A percentile compares a stretch with the other conserved stretches of the same genome.
Evolutionary conservation across 805 yeast species (phyloP).

Genomic region (Candida tallmaniae): DNA sequence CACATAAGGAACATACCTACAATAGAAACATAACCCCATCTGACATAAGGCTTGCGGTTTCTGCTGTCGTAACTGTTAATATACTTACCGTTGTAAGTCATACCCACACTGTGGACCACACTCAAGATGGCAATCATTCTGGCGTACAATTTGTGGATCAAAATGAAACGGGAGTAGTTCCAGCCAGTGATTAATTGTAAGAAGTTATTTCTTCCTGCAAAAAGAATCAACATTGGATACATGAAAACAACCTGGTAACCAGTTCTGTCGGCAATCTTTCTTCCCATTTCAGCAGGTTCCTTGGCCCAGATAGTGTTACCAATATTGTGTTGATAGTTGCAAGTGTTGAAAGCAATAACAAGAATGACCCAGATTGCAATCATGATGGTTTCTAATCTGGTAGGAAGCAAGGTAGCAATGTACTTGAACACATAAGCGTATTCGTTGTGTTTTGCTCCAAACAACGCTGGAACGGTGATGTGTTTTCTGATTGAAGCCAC

Average conservation of each 20-base stretch:
- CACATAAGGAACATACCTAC: constrained; percentile 19
- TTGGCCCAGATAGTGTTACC: constrained; percentile 22
- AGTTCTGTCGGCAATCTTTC: constrained; percentile 51
- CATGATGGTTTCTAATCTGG: constrained; percentile 47
- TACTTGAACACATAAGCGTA: constrained; percentile 10
- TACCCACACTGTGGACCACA: constrained; percentile 53
- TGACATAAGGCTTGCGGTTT: constrained; percentile 24
- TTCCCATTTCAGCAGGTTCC: constrained; percentile 25
- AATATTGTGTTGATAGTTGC: constrained; percentile 20
- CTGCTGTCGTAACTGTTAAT: constrained; percentile 28
- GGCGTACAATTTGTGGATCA: constrained; percentile 65
- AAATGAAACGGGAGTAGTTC: constrained; percentile 55
- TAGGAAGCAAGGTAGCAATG: constrained; percentile 38
- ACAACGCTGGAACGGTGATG: constrained; percentile 23
- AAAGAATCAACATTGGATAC: constrained; percentile 55
- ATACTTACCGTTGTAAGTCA: constrained; percentile 45
- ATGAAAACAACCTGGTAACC: constrained; percentile 47
- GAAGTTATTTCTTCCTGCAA: constrained; percentile 73
- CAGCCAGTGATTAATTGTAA: constrained; percentile 59
- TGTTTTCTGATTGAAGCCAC: constrained; percentile 20
- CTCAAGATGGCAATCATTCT: constrained; percentile 46
- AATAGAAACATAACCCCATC: constrained; percentile 31
- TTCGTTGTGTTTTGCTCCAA: constrained; percentile 15
- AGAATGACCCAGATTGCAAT: constrained; percentile 36
- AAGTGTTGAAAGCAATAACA: constrained; percentile 24